Conservation (phyloP, 179 eudicot species). For the Corrigiola litoralis region DNA sequence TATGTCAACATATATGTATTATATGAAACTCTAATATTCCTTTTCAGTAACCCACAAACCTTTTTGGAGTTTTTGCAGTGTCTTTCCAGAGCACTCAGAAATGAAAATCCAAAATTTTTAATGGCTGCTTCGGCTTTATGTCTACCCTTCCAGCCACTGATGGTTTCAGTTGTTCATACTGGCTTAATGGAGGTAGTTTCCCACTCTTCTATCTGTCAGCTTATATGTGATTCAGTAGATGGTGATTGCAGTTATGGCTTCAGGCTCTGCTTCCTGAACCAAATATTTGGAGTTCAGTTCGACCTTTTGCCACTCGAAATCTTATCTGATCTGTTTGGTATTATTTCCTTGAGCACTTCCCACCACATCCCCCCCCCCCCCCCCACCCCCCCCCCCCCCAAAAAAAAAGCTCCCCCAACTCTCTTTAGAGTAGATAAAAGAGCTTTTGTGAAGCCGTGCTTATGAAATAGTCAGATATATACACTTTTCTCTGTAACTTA, state of each 20-base stretch:
- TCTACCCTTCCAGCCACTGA: conserved; percentile 87
- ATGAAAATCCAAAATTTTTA: conserved; percentile 73
- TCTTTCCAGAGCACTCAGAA: conserved; percentile 75
- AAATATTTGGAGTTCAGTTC: background rate
- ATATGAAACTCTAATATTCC: too few species aligned
- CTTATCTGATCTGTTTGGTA: background rate
- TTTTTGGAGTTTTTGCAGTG: conserved; percentile 46
- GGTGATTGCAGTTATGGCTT: background rate
- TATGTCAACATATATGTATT: too few species aligned
- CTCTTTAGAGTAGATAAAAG: too few species aligned
- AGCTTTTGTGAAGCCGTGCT: too few species aligned
- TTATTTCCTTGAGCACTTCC: background rate
- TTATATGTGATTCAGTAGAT: background rate
- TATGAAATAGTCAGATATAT: too few species aligned
- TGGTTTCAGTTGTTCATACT: conserved; percentile 94
- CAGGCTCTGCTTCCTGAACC: background rate
- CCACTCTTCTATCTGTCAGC: background rate
- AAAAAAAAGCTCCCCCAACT: too few species aligned
- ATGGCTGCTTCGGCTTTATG: conserved; percentile 92
- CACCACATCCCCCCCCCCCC: too few species aligned
- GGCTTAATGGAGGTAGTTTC: conserved; percentile 94
- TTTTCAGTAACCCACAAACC: background rate
- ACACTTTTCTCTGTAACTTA: too few species aligned
- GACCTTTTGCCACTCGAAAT: background rate
- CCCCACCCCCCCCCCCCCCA: too few species aligned